Base-by-base conservation (phyloP, 805 yeast species). In the Candida vartiovaarae region DNA sequence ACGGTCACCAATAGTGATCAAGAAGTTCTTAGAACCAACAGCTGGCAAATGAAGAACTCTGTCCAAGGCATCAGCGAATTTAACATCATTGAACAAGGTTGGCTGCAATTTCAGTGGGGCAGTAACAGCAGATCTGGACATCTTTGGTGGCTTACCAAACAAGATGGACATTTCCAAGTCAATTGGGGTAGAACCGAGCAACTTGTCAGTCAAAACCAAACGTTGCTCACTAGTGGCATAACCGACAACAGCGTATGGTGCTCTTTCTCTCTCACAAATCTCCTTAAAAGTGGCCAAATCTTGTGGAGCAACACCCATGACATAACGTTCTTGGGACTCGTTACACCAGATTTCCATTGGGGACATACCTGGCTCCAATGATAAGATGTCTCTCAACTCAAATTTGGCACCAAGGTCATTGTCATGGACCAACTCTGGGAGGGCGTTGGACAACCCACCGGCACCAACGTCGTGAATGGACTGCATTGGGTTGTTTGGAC, bases 341-440 rank as follows among this genome's bases (percentile, higher is more conserved):
- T 95, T 91, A 77, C 99, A 93, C 99, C 99, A 93, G 51, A 93
- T 88, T 71, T 93, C 99, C 95, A 93, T 87, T 44, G 99, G 98
- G 5, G 98, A 91, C 97, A 93, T 88, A 46, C 97, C 95, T 39
- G 96, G 95, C 65, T 93, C 99, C 52, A 89, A 75, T 32, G 89
- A 82, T 44, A 95, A 77, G 45, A 93, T 83, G 44, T 90, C 84
- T 67, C 99, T 80, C 52, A 93, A 74, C 65, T 93, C 96, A 51
- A 93, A 93, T 51, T 64, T 74, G 28, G 96, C 99, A 63, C 99
- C 99, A 50, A 93, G 75, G 52, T 85, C 93, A 63, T 93, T 93
- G 64, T 93, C 99, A 61, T 93, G 97, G 26, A 93, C 99, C 52
- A 93, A 75, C 68, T 93, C 99, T 8, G 99, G 97, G 55, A 93